These are phyloP conservation scores for Geum urbanum DNA, from an alignment of 306 rosid genomes.

Conservation along the genomic window DNA sequence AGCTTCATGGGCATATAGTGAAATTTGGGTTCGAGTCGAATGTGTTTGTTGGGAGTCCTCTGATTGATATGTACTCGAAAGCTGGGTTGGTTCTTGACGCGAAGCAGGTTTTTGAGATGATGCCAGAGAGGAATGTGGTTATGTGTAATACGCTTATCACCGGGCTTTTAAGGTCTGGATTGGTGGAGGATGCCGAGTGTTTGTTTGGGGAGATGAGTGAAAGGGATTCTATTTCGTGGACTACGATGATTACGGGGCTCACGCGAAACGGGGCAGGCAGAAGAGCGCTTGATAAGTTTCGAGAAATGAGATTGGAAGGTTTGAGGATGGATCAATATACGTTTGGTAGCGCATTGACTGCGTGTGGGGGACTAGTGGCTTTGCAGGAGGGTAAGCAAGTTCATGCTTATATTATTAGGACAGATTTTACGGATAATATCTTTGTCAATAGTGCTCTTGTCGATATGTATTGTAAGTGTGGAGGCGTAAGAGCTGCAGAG, in stretches of 20 bases:
- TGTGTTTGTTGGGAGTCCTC: constrained; percentile 78
- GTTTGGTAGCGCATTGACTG: constrained; percentile 79
- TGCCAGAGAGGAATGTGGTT: constrained; percentile 62
- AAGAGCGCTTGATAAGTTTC: constrained; percentile 51
- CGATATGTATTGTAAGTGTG: constrained; percentile 91
- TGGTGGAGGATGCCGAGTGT: constrained; percentile 46
- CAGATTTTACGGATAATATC: constrained; percentile 58
- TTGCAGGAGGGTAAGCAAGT: constrained; percentile 71
- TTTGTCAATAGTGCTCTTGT: constrained; percentile 88
- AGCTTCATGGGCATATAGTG: constrained; percentile 70
- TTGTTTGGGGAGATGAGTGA: constrained; percentile 56
- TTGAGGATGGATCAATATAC: constrained; percentile 71
- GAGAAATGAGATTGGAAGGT: constrained; percentile 57
- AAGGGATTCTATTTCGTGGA: constrained; percentile 80
- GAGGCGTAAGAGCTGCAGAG: constrained; percentile 61
- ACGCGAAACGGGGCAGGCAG: constrained; percentile 55
- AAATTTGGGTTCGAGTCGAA: constrained; percentile 65
- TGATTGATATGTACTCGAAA: constrained; percentile 80
- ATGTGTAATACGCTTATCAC: constrained; percentile 68
- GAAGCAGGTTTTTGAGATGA: constrained; percentile 48
- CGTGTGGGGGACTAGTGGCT: constrained; percentile 72
- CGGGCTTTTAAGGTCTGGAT: constrained; percentile 58
- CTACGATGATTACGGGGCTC: constrained; percentile 74
- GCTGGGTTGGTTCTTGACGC: constrained; percentile 52
- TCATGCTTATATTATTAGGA: constrained; percentile 68